These are phyloP conservation scores for Clonostachys rhizophaga DNA, from an alignment of 2,329 filamentous ascomycete genomes.

Conservation along the genomic window DNA sequence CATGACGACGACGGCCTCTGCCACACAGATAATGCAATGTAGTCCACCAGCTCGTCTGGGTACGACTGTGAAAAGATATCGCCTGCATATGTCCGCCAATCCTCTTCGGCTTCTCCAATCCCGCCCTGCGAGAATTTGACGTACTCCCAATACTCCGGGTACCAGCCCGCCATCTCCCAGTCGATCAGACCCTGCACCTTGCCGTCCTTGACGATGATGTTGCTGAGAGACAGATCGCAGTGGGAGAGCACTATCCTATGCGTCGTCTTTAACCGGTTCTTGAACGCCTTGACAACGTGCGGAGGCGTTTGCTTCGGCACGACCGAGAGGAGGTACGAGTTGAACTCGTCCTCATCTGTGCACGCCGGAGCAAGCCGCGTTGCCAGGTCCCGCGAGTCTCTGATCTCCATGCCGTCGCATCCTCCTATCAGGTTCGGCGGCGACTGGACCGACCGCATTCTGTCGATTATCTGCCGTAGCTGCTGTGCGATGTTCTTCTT, in stretches of 20 bases:
- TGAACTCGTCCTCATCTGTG: constrained; percentile 13
- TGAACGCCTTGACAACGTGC: constrained; percentile 11
- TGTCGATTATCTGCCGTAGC: constrained; percentile 13
- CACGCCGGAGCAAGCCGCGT: constrained; percentile 13
- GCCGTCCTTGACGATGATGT: constrained; percentile 33
- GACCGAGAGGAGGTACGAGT: constrained; percentile 11
- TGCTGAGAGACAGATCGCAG: constrained; percentile 39
- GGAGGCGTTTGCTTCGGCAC: constrained; percentile 9
- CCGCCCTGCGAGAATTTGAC: constrained; percentile 20
- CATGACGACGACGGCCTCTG: constrained; percentile 3
- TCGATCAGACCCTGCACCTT: constrained; percentile 4
- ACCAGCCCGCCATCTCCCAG: constrained; percentile 5
- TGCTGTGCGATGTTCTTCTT: constrained; percentile 13
- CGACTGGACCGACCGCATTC: constrained; percentile 13
- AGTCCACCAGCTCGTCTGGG: constrained; percentile 16
- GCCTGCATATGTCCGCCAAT: constrained; percentile 13
- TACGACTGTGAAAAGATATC: constrained; percentile 16
- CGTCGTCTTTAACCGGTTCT: constrained; percentile 10
- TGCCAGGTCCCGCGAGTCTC: constrained; percentile 12
- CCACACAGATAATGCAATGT: constrained; percentile 12
- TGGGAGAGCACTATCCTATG: constrained; percentile 41
- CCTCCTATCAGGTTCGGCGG: constrained; percentile 13
- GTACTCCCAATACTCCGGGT: constrained; percentile 11
- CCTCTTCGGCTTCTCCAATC: constrained; percentile 1
- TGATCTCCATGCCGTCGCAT: constrained; percentile 15